phyloP scores from a whole-genome alignment of 2,329 filamentous ascomycete genomes.

The Aspergillus alliaceus region DNA sequence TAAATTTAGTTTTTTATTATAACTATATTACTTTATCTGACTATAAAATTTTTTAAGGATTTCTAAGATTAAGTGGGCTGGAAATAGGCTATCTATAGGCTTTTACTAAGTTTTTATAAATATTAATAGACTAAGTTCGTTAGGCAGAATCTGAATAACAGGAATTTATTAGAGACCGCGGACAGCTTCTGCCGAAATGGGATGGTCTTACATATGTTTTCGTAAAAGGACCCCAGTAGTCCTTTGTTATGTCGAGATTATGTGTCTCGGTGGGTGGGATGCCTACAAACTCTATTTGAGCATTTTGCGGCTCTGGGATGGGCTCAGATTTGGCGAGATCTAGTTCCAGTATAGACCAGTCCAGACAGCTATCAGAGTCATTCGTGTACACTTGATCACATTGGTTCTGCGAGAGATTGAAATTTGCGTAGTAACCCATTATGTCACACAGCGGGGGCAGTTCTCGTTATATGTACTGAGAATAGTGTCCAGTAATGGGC shows the following conservation, averaged over 20 bases:
- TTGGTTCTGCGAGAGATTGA: not conserved
- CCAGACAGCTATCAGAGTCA: not conserved
- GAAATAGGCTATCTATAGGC: too few relatives aligned
- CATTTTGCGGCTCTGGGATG: not conserved
- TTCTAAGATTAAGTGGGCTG: too few relatives aligned
- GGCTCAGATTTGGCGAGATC: not conserved
- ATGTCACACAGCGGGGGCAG: not conserved
- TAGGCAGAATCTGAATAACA: too few relatives aligned
- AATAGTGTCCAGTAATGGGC: too few relatives aligned
- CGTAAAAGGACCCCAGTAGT: not conserved
- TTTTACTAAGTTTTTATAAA: too few relatives aligned
- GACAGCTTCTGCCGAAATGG: too few relatives aligned
- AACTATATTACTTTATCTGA: too few relatives aligned
- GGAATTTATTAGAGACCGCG: too few relatives aligned
- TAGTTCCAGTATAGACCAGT: not conserved
- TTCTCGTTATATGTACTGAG: too few relatives aligned
- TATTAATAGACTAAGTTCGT: too few relatives aligned
- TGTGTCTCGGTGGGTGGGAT: not conserved
- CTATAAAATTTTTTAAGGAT: too few relatives aligned
- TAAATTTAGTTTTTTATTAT: too few relatives aligned
- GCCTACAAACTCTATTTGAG: not conserved
- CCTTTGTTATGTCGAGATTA: not conserved
- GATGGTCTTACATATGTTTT: not conserved
- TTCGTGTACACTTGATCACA: not conserved
- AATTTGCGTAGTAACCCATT: not conserved